Evolutionary conservation across 129 eudicot species (phyloP).

Genomic region (Cynara cardunculus): DNA sequence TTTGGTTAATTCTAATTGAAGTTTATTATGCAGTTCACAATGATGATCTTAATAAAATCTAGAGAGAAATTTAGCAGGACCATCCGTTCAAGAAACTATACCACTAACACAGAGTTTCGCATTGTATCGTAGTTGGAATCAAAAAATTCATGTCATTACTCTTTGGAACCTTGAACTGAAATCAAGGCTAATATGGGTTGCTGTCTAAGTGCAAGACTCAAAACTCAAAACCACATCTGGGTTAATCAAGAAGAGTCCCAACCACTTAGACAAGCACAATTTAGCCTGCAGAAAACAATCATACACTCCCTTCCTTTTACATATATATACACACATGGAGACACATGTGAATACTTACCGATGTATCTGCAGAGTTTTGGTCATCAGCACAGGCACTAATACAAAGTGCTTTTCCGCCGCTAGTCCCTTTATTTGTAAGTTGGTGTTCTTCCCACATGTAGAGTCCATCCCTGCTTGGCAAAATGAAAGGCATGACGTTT

Average conservation of each 20-base stretch:
- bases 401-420: constrained; percentile 62
- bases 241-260: too few species aligned
- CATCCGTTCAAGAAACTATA: background rate
- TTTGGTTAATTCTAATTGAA: background rate
- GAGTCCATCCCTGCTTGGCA: constrained; percentile 47
- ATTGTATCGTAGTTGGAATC: too few species aligned
- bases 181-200: too few species aligned
- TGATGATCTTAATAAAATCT: background rate
- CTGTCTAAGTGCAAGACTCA: too few species aligned
- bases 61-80: too few species aligned
- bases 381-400: constrained; percentile 73
- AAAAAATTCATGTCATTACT: too few species aligned
- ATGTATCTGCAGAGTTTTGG: constrained; percentile 54
- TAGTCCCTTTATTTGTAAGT: constrained; percentile 44
- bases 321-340: background rate
- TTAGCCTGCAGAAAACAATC: too few species aligned
- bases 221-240: too few species aligned
- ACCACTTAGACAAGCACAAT: too few species aligned
- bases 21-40: background rate
- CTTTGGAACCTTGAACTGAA: too few species aligned
- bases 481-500: background rate
- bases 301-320: too few species aligned
- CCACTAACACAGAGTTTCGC: too few species aligned
- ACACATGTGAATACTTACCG: constrained; percentile 26
- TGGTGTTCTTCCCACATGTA: constrained; percentile 59